phyloP scores from a whole-genome alignment of 2,329 filamentous ascomycete species.

The Paraconiothyrium sp. region DNA sequence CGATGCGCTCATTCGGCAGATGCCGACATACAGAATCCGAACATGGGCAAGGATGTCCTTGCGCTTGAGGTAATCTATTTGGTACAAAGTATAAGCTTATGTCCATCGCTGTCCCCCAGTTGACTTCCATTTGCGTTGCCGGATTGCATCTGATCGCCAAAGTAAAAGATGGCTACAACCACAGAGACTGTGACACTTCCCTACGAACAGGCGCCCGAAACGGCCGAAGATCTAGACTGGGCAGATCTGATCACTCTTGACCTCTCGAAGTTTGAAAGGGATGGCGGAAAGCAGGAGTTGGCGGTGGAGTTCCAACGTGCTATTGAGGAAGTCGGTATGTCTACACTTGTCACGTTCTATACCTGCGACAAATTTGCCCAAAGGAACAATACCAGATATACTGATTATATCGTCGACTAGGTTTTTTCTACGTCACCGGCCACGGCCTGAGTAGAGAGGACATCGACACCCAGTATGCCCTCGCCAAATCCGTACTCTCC shows the following conservation, averaged over 20 bases:
- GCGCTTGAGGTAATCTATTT: background rate
- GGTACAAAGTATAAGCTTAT: background rate
- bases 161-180: background rate
- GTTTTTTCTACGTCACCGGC: background rate
- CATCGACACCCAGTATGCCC: slow-evolving; percentile 1
- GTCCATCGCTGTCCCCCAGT: no score
- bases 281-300: background rate
- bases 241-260: slow-evolving; percentile 1
- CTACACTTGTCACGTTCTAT: no score
- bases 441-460: background rate
- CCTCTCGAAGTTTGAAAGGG: background rate
- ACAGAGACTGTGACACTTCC: background rate
- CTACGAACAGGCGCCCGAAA: background rate
- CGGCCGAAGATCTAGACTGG: background rate
- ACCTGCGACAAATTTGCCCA: no score
- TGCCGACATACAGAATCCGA: background rate
- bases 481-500: background rate
- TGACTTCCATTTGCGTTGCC: no score
- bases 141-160: background rate
- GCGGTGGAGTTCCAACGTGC: background rate
- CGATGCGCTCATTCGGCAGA: background rate
- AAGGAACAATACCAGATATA: background rate
- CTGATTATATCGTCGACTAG: background rate
- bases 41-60: no score
- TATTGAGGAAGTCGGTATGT: slow-evolving; percentile 2